phyloP scores from a whole-genome alignment of 768 basidiomycete species.

The Rhizopogon rudus region DNA sequence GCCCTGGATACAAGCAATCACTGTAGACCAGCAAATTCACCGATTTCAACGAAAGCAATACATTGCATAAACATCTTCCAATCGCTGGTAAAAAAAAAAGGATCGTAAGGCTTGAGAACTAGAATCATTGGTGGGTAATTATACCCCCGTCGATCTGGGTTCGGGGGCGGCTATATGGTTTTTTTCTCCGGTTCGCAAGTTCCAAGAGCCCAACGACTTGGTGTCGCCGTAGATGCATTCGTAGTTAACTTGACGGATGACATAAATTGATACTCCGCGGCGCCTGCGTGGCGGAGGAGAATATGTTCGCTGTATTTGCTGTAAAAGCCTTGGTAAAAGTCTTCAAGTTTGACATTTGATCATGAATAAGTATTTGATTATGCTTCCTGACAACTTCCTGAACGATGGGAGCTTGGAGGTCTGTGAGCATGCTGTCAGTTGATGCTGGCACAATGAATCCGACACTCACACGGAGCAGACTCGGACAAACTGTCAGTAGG shows the following conservation, averaged over 20 bases:
- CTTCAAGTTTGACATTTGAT: not conserved
- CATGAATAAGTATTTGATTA: not conserved
- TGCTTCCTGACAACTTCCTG: not conserved
- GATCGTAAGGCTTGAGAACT: not conserved
- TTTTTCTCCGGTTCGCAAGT: not conserved
- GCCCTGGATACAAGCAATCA: constrained; percentile 19
- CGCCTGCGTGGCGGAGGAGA: constrained; percentile 16
- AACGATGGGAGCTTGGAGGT: not conserved
- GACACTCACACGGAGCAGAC: too few species aligned
- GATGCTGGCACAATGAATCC: too few species aligned
- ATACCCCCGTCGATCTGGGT: not conserved
- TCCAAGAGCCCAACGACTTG: not conserved
- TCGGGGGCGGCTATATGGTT: not conserved
- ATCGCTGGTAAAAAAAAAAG: not conserved
- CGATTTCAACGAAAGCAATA: not conserved
- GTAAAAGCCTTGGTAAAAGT: not conserved
- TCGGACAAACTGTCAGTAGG: too few species aligned
- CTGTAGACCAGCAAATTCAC: not conserved
- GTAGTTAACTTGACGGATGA: too few species aligned
- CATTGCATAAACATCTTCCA: not conserved
- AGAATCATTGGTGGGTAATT: not conserved
- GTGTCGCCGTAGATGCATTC: not conserved
- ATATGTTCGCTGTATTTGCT: not conserved
- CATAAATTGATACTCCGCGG: constrained; percentile 28
- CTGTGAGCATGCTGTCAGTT: not conserved